Evolutionary conservation across 768 basidiomycete genomes (phyloP), one percentile per base, ranked within the genome.

Genomic region (Hydnum rufescens): DNA sequence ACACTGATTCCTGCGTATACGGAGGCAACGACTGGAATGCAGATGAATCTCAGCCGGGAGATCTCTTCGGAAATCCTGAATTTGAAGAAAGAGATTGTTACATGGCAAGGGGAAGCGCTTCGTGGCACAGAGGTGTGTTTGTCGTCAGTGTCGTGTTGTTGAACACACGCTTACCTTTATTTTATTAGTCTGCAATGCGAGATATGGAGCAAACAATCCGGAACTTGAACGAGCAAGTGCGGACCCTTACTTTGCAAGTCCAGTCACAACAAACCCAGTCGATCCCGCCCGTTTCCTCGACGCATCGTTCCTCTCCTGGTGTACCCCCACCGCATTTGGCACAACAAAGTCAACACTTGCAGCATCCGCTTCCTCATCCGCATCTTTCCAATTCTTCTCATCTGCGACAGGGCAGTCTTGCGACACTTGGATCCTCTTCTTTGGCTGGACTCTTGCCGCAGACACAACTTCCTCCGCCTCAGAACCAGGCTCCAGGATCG

Each of bases 151-250:
- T 42, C 23, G 46, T 8, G 34, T 49, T 25, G 32, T 51, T 31
- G 52, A 39, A 22, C 34, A 48, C 5, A 13, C 36, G 29, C 34
- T 22, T 55, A 49, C 53, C 22, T 54, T 23, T 50, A 51, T 30
- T 44, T 22, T 57, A 26, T 51, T 58, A 87, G 85, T 68, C 75
- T 28, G 68, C 80, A 25, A 82, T 89, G 53, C 74, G 83, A 55
- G 84, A 88, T 39, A 72, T 89, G 53, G 86, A 88, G 64, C 80
- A 78, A 58, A 77, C 76, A 4, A 78, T 89, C 52, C 72, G 83
- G 51, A 59, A 74, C 23, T 68, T 89, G 52, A 73, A 80, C 29
- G 86, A 89, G 49, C 86, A 89, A 62, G 76, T 89, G 60, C 87
- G 85, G 62, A 83, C 77, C 67, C 65, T 85, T 55, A 76, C 70